phyloP scores from a whole-genome alignment of 768 basidiomycete species.

The Calocybe cyanea region DNA sequence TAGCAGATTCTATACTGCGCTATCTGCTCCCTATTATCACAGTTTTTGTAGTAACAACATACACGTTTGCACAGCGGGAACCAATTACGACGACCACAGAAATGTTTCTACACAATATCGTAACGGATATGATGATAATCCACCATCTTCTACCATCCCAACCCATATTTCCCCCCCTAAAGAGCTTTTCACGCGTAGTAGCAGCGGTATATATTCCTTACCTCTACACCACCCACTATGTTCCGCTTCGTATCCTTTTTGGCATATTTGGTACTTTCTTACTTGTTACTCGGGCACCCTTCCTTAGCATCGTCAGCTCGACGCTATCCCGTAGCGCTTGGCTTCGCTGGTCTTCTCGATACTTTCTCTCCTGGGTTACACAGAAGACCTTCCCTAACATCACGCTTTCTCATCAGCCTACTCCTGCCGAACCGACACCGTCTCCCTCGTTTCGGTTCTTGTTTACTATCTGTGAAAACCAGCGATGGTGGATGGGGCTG shows the following conservation, averaged over 20 bases:
- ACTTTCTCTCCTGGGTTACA: constrained; percentile 46
- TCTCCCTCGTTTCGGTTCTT: constrained; percentile 63
- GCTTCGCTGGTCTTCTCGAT: constrained; percentile 60
- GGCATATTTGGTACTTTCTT: constrained; percentile 42
- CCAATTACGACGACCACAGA: constrained; percentile 46
- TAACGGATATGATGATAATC: constrained; percentile 66
- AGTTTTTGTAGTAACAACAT: constrained; percentile 2
- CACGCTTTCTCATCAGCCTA: constrained; percentile 30
- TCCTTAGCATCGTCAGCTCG: constrained; percentile 51
- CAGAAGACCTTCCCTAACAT: constrained; percentile 49
- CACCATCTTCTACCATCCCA: constrained; percentile 50
- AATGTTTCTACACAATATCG: constrained; percentile 42
- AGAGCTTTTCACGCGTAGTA: constrained; percentile 51
- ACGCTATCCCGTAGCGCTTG: constrained; percentile 64
- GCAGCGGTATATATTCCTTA: constrained; percentile 61
- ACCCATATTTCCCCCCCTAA: constrained; percentile 26
- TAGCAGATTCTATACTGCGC: constrained; percentile 46
- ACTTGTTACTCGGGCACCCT: constrained; percentile 65
- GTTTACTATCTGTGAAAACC: constrained; percentile 91
- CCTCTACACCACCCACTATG: constrained; percentile 55
- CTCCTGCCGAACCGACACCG: constrained; percentile 26
- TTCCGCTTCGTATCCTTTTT: constrained; percentile 60
- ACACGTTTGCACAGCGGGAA: constrained; percentile 6
- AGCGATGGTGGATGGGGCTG: constrained; percentile 96
- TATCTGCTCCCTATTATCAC: constrained; percentile 20